Base-by-base conservation (phyloP, 2,329 filamentous ascomycete genomes). In the Clarireedia sp. region DNA sequence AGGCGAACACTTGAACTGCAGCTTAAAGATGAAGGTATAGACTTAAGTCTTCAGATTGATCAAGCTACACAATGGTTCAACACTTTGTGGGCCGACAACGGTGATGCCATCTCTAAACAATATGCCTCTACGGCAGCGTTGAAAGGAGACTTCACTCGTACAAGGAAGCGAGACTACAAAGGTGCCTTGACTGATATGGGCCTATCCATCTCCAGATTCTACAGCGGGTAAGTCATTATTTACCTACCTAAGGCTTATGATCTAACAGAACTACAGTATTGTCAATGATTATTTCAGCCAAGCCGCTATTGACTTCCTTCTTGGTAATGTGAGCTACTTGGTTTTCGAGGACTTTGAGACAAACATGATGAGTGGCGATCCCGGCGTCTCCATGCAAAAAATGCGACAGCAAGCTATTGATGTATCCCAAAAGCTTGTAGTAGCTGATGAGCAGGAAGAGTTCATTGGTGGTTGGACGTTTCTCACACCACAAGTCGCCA, bases 241-340 rank as follows among this genome's bases (percentile, higher is more conserved):
- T 17, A 47, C 3, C 2, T 19, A 2, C 14, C 16, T 47, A 38
- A 40, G 9, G n/a, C 3, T 24, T 5, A 19, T 9, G 26, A 17
- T 9, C 55, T 64, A 51, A 62, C 45, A 14, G 23, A 7, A 17
- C 37, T 26, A 7, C 67, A 97, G 96, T 62, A 94, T 97, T 72
- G 90, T 99, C 61, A 96, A 95, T 63, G 94, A 99, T 72, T 96
- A 95, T 70, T 97, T 97, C 71, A 87, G 91, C 21, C 94, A 99
- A 69, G 89, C 90, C 0, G 89, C 89, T 50, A 96, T 99, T 61
- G 94, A 99, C 69, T 97, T 94, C 67, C 79, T 96, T 3, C 80
- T 97, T 0, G 94, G 94, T 19, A 94, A 94, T 62, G 89, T 95
- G 10, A 90, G 86, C 0, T 85, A 85, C 1, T 77, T 84, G 16